Base-by-base conservation (phyloP, 1,139 yeast species). In the Eremothecium coryli region DNA sequence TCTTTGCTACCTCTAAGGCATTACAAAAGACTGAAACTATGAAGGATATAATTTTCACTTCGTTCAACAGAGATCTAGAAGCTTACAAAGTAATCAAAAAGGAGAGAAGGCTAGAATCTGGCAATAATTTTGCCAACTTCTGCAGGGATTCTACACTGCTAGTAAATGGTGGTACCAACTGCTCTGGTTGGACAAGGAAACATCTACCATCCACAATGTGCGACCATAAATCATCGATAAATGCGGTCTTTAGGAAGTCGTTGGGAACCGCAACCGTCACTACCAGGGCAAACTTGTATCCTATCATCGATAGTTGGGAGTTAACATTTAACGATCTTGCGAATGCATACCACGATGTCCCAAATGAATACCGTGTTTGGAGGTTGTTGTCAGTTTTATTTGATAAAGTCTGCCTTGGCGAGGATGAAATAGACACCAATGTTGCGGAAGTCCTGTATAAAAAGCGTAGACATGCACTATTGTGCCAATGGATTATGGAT, bases 401-500 rank as follows among this genome's bases (percentile, higher is more conserved):
- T 54, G 90, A 80, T 48, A 60, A 44, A 2, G 37, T 46, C 14
- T 31, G 32, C 2, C 33, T 50, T 8, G 24, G 48, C 2, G 48
- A 55, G 7, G 57, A 57, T 2, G 40, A 53, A 2, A 49, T 52
- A 2, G 58, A 62, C 27, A 46, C 52, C 8, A 47, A 43, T 0
- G 54, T 54, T 7, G 54, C 48, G 31, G 53, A 40, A 3, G 53
- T 55, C 33, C 45, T 68, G 29, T 38, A 60, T 12, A 68, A 66
- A 35, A 51, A 61, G 31, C 57, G 60, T 33, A 68, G 74, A 38
- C 68, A 71, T 31, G 60, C 65, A 14, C 52, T 60, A 4, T 56
- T 84, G 26, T 63, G 73, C 1, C 45, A 59, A 5, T 85, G 94
- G 93, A 59, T 82, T 5, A 66, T 69, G 29, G 56, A 59, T 2